Evolutionary conservation across 2,329 filamentous ascomycete species (phyloP).

Genomic region (Hypoxylon sp.): DNA sequence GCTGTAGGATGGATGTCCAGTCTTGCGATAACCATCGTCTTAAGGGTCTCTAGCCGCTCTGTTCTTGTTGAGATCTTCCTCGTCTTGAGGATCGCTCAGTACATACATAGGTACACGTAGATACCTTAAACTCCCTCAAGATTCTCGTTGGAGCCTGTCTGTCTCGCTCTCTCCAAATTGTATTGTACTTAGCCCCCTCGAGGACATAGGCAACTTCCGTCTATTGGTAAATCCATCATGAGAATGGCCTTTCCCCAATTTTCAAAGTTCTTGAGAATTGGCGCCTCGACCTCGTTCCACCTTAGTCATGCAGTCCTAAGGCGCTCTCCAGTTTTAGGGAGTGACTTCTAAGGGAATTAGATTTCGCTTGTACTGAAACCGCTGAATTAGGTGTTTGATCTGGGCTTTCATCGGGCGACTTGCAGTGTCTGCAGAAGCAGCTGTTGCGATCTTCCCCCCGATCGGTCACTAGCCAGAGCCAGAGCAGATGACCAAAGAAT

Average conservation of each 20-base stretch:
- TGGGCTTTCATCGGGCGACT: not conserved
- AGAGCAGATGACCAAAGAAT: no score
- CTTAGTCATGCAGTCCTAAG: not conserved
- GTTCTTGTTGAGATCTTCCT: not conserved
- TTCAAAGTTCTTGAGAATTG: not conserved
- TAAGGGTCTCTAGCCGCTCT: no score
- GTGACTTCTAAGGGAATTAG: not conserved
- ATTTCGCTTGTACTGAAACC: not conserved
- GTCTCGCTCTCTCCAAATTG: not conserved
- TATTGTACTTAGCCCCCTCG: not conserved
- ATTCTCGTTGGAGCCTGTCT: not conserved
- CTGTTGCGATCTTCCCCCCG: not conserved
- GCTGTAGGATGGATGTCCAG: no score
- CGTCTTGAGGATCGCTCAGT: not conserved
- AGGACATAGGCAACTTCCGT: not conserved
- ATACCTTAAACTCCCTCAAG: not conserved
- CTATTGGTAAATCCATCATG: not conserved
- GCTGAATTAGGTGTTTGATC: not conserved
- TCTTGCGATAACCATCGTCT: no score
- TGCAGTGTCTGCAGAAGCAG: not conserved
- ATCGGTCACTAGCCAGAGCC: not conserved
- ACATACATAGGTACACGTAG: not conserved
- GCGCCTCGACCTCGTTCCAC: not conserved
- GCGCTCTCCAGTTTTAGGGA: not conserved
- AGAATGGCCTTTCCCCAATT: not conserved